Evolutionary conservation across 352 stramenopile genomes (phyloP), one percentile per base, ranked within the genome.

Genomic region (Plasmopara viticola): DNA sequence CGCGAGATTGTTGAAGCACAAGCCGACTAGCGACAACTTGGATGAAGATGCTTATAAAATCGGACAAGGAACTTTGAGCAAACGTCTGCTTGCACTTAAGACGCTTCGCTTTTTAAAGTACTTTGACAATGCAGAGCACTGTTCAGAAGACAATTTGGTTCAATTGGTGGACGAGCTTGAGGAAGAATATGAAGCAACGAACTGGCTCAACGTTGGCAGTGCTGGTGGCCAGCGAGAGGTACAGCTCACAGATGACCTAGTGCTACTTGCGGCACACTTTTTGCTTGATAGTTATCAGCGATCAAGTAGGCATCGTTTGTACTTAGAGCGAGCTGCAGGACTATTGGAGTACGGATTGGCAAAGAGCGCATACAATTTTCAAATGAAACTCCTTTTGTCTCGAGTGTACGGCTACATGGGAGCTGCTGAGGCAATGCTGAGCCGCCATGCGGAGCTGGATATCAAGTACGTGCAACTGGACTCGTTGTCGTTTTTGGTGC

Each of bases 401-500:
- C 84, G 77, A 17, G 63, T 94, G 25, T 94, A 94, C 56, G 76
- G 62, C 8, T 87, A 86, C 37, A 47, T 94, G 15, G 80, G 72
- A n/a, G 78, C 79, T 9, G 70, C 70, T 14, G 57, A 76, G 6
- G 75, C 80, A 2, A 86, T 93, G 71, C 56, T 88, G 17, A 56
- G 40, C 14, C 74, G 78, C 29, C 79, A 93, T 56, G 64, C 65
- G 8, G 82, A 92, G 51, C 69, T 94, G 9, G 81, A 94, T 48
- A 63, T 92, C 31, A 94, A 94, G 66, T 84, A 94, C 46, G 71
- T 94, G 41, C 84, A 94, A 50, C 50, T 93, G 14, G 84, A 94
- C 49, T 92, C 84, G 51, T 63, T 94, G 25, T 84, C 84, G 35
- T 91, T 87, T 53, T 68, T 94, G 29, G 80, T 94, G 29, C 62